Evolutionary conservation across 2,329 filamentous ascomycete species (phyloP), one percentile per base, ranked within the genome.

Genomic region (Fusarium virguliforme): DNA sequence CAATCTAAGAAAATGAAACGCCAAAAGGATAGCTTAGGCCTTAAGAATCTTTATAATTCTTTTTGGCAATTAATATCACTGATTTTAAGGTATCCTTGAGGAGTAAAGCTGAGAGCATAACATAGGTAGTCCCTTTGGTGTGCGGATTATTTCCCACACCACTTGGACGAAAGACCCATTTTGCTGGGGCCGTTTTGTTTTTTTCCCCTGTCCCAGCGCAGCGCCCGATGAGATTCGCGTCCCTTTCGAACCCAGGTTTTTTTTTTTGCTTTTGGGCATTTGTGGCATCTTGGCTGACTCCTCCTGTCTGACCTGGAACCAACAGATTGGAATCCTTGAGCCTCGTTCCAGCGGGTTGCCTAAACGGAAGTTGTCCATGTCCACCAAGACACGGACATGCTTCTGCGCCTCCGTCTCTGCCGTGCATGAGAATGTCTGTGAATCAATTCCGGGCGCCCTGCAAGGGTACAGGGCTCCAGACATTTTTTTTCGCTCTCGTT

Each of bases 151-250:
- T 18, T 18, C 18, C 18, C 18, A 18, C 18, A 18, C 18, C 18
- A 18, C 18, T 18, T 46, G 32, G 37, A 34, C 28, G 53, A 18
- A 18, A 18, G 66, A 38, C 43, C 62, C 69, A 67, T 68, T 70
- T 65, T 55, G 54, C 68, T 72, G 65, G 62, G 65, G 68, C 40
- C 64, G 54, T 53, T 59, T 48, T 28, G 41, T 58, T 53, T 59
- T 48, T 28, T 48, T 58, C 65, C 68, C 66, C 62, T 64, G 62
- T 61, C 55, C 40, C 46, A 57, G 50, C 46, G 18, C 18, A 18
- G 18, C 18, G 18, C 28, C 62, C 61, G 74, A 75, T 75, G 75
- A 75, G 73, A 75, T 74, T 65, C 60, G 54, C 40, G 62, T 55
- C 59, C 18, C 18, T 75, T 41, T 57, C 57, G 38, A 59, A 60